phyloP scores from a whole-genome alignment of 2,329 filamentous ascomycete species.

The Ploettnerulaceae sp. region DNA sequence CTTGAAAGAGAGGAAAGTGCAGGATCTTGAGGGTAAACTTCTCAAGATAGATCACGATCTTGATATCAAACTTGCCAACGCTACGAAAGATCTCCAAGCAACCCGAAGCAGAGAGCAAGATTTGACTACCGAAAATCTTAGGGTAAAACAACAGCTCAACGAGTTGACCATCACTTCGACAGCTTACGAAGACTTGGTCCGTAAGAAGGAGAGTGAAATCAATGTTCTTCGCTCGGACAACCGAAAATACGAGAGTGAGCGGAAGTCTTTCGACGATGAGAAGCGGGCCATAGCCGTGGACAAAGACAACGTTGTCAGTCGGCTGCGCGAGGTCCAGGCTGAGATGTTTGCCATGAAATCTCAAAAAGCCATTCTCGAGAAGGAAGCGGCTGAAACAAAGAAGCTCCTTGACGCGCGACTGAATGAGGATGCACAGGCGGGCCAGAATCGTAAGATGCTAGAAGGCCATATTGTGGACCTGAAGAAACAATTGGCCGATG shows the following conservation, averaged over 20 bases:
- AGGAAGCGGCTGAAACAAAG: slow-evolving; percentile 85
- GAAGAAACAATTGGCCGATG: slow-evolving; percentile 77
- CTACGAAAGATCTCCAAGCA: slow-evolving; percentile 74
- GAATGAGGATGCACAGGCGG: slow-evolving; percentile 82
- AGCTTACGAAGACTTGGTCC: slow-evolving; percentile 89
- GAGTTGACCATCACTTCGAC: slow-evolving; percentile 88
- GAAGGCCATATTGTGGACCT: slow-evolving; percentile 84
- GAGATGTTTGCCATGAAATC: slow-evolving; percentile 83
- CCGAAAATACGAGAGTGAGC: slow-evolving; percentile 77
- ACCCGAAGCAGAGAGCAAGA: slow-evolving; percentile 71
- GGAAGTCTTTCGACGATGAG: slow-evolving; percentile 72
- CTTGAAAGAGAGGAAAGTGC: slow-evolving; percentile 83
- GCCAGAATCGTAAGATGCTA: slow-evolving; percentile 73
- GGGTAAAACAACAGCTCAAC: slow-evolving; percentile 77
- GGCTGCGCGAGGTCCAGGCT: slow-evolving; percentile 79
- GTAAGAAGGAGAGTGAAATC: slow-evolving; percentile 91
- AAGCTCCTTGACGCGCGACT: slow-evolving; percentile 81
- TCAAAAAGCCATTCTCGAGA: slow-evolving; percentile 77
- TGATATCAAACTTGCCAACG: slow-evolving; percentile 73
- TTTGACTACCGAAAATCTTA: slow-evolving; percentile 72
- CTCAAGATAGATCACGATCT: slow-evolving; percentile 83
- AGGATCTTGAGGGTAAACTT: slow-evolving; percentile 80
- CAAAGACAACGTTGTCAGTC: slow-evolving; percentile 71
- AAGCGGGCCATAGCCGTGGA: slow-evolving; percentile 65
- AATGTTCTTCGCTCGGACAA: slow-evolving; percentile 79